phyloP scores from a whole-genome alignment of 768 basidiomycete genomes.

The Termitomyces sp. region DNA sequence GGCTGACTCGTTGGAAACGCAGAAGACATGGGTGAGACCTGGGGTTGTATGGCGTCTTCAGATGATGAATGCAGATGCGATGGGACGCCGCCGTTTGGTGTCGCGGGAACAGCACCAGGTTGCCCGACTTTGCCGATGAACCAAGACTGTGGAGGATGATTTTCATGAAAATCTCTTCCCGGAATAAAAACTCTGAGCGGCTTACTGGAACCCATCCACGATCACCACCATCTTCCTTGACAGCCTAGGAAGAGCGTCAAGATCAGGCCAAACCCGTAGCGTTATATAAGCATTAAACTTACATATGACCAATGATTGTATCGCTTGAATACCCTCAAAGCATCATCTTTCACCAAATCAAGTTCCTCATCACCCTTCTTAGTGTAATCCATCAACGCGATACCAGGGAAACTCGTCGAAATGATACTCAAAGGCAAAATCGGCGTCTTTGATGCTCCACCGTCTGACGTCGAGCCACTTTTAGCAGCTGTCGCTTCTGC shows the following conservation, averaged over 20 bases:
- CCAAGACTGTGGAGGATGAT: slow-evolving; percentile 61
- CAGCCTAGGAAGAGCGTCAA: slow-evolving; percentile 47
- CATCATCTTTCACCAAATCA: slow-evolving; percentile 82
- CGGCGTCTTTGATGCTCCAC: slow-evolving; percentile 57
- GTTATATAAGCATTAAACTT: slow-evolving; percentile 19
- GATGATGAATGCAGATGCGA: slow-evolving; percentile 18
- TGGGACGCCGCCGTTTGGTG: slow-evolving; percentile 35
- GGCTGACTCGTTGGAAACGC: slow-evolving; percentile 60
- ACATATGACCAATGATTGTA: slow-evolving; percentile 99
- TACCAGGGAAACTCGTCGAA: slow-evolving; percentile 95
- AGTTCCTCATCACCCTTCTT: slow-evolving; percentile 93
- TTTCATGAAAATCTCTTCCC: background rate
- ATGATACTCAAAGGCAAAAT: slow-evolving; percentile 89
- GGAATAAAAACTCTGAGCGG: slow-evolving; percentile 3
- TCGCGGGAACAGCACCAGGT: slow-evolving; percentile 41
- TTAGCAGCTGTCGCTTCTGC: slow-evolving; percentile 73
- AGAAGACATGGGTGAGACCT: slow-evolving; percentile 77
- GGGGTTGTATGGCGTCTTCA: slow-evolving; percentile 40
- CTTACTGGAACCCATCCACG: slow-evolving; percentile 93
- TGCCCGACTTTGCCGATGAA: slow-evolving; percentile 83
- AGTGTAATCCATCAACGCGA: slow-evolving; percentile 94
- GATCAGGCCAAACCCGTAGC: slow-evolving; percentile 1
- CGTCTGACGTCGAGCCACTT: slow-evolving; percentile 30
- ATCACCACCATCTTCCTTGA: slow-evolving; percentile 89
- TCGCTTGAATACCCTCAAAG: slow-evolving; percentile 89